Evolutionary conservation across 2,329 filamentous ascomycete genomes (phyloP).

Genomic region (Septoria linicola): DNA sequence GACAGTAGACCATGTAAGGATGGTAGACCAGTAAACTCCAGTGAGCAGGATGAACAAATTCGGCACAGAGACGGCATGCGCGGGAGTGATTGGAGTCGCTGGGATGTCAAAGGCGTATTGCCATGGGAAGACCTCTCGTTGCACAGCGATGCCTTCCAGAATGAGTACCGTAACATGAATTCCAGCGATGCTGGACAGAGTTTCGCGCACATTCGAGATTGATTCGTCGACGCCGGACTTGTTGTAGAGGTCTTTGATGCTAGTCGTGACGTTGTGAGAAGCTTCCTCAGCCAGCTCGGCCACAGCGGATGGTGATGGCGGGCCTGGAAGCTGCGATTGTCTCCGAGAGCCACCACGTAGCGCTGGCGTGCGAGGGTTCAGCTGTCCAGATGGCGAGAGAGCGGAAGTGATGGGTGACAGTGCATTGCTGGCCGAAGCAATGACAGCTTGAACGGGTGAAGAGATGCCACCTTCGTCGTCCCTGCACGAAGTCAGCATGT

Average conservation of each 20-base stretch:
- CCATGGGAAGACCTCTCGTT: conserved; percentile 68
- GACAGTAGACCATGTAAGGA: conserved; percentile 72
- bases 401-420: conserved; percentile 22
- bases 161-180: conserved; percentile 67
- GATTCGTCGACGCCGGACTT: conserved; percentile 66
- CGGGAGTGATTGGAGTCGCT: conserved; percentile 47
- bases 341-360: conserved; percentile 22
- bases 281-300: conserved; percentile 73
- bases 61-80: conserved; percentile 64
- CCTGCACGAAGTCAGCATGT: conserved; percentile 18
- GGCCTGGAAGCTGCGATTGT: conserved; percentile 53
- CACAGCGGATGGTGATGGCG: conserved; percentile 73
- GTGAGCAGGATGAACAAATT: conserved; percentile 79
- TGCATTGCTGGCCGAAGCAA: conserved; percentile 19
- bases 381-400: conserved; percentile 23
- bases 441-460: conserved; percentile 21
- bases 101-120: conserved; percentile 73
- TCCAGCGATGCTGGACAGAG: conserved; percentile 68
- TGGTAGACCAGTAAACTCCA: conserved; percentile 69
- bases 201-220: conserved; percentile 65
- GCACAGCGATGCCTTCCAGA: conserved; percentile 70
- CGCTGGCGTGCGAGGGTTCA: conserved; percentile 33
- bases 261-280: conserved; percentile 64
- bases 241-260: conserved; percentile 63
- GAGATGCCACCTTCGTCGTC: conserved; percentile 23